These are phyloP conservation scores for Panus rudis DNA, from an alignment of 768 basidiomycete species.

Conservation along the genomic window DNA sequence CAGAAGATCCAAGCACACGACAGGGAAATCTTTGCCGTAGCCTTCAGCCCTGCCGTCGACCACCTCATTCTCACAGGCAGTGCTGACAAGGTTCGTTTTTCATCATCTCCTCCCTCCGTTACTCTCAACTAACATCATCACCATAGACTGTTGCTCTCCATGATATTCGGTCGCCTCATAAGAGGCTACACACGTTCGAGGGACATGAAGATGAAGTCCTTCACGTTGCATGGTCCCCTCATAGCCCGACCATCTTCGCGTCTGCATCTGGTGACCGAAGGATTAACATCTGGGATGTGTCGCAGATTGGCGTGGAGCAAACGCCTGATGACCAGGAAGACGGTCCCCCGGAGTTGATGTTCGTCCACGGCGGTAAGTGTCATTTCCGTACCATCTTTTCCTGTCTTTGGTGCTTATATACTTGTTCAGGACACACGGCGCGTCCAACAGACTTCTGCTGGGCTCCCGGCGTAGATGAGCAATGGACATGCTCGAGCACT, in stretches of 20 bases:
- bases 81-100: conserved; percentile 71
- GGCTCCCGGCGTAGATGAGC: conserved; percentile 78
- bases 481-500: conserved; percentile 81
- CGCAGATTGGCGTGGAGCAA: conserved; percentile 89
- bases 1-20: conserved; percentile 80
- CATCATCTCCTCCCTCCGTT: not conserved
- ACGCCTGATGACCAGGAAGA: conserved; percentile 98
- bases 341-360: conserved; percentile 92
- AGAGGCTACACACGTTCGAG: conserved; percentile 85
- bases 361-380: conserved; percentile 84
- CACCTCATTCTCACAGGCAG: conserved; percentile 86
- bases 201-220: conserved; percentile 93
- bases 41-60: conserved; percentile 79
- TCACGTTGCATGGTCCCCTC: conserved; percentile 93
- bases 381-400: not conserved
- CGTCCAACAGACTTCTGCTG: conserved; percentile 93
- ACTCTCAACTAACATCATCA: not conserved
- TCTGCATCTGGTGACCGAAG: conserved; percentile 91
- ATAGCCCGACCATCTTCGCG: conserved; percentile 86
- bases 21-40: conserved; percentile 83
- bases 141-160: conserved; percentile 82
- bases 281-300: conserved; percentile 92
- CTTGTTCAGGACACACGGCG: conserved; percentile 67
- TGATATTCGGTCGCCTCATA: conserved; percentile 70
- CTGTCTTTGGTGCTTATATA: conserved; percentile 1